Evolutionary conservation across 2,329 filamentous ascomycete genomes (phyloP), one percentile per base, ranked within the genome.

Genomic region (Coniochaeta pulveracea): DNA sequence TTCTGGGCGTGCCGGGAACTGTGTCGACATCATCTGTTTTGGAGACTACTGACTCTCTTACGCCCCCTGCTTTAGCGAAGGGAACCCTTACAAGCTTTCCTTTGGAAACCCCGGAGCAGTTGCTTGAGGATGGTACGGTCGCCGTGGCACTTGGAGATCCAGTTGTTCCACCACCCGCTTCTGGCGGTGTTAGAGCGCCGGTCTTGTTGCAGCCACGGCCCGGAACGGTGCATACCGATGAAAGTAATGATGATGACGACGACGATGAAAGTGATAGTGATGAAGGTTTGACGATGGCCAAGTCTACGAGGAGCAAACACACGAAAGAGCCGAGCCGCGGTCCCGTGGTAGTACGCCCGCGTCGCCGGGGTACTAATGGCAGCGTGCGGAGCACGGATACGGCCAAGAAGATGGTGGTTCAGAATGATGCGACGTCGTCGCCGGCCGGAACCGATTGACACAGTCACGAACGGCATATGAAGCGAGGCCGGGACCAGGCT

Each of bases 351-450:
- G 42, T 57, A 33, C 56, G 55, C 28, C 54, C 62, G 3, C 58
- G 56, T 38, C 60, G 73, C 36, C 64, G 74, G 19, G 69, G 73
- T 42, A 78, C 73, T 1, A 72, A 75, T 43, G 69, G 67, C 2
- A 76, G 70, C 42, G 67, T 72, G 18, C 69, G 66, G 19, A 77
- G 72, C 47, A 75, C 70, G 2, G 74, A 77, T 43, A 79, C 74
- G 26, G 74, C 74, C 24, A 78, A 76, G 55, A 75, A 74, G 48
- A 48, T 72, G 12, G 41, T 55, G 24, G 45, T 60, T 32, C 50
- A 57, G 39, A 52, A 52, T 38, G 56, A 53, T 40, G n/a, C n/a
- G n/a, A n/a, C n/a, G n/a, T n/a, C n/a, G n/a, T n/a, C n/a, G n/a
- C n/a, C n/a, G n/a, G n/a, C n/a, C n/a, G n/a, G n/a, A n/a, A n/a